Base-by-base conservation (phyloP, 768 basidiomycete species). In the Erythrobasidium yunnanense region DNA sequence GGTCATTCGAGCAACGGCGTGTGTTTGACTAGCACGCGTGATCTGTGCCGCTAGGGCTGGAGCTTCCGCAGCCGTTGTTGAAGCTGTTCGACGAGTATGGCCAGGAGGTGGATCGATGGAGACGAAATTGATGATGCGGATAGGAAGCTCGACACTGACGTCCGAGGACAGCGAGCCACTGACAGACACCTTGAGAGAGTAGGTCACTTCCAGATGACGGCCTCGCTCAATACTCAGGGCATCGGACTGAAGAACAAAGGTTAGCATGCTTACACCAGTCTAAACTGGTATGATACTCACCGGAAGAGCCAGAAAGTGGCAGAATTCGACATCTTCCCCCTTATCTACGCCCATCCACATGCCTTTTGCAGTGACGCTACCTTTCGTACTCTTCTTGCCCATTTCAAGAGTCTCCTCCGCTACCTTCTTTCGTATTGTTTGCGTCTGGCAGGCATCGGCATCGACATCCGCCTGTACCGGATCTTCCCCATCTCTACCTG, bases 341-440 rank as follows among this genome's bases (percentile, higher is more conserved):
- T 85, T 78, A 15, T 78, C 76, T 4, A 92, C 83, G 6, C 91
- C 91, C 4, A 83, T 80, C 90, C 90, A 93, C 87, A 88, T 93
- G 0, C 90, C 90, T 71, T 84, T 85, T 23, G 84, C 86, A 45
- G 86, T 89, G 8, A 85, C 87, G 73, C 83, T 81, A 1, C 87
- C 86, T 68, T 81, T 81, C 5, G 83, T 76, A 27, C 81, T 82
- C 42, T 80, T 80, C 53, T 85, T 82, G 4, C 84, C 83, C 73
- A 84, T 83, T 70, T 84, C 83, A 27, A 93, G 79, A 2, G 78
- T 78, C 32, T 82, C 81, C 71, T 84, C 84, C 1, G 84, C 81
- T 0, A 91, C 79, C 68, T 83, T 80, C 74, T 85, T 87, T 56
- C 79, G 77, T 18, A 77, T 81, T 3, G 84, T 83, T 38, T 81